Conservation (phyloP, 2,329 filamentous ascomycete species). For the Phialophora chinensis region DNA sequence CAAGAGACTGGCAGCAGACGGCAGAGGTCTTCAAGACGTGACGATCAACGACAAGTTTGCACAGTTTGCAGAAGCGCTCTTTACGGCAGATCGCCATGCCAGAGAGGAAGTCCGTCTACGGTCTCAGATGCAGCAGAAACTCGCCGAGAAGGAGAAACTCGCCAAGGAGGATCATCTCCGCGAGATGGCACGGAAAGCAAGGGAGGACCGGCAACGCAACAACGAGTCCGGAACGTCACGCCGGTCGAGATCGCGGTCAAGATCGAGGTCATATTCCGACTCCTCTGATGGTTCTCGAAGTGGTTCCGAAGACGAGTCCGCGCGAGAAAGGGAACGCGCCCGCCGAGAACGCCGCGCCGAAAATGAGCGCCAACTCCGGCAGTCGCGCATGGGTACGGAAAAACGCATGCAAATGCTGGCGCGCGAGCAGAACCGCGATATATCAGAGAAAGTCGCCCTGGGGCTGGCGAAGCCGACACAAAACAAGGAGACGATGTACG, state of each 20-base stretch:
- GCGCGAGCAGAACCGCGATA: conserved; percentile 93
- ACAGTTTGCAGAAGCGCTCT: conserved; percentile 90
- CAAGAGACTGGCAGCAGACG: conserved; percentile 93
- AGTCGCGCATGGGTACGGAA: conserved; percentile 95
- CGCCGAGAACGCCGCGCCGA: conserved; percentile 80
- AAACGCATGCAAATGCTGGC: conserved; percentile 90
- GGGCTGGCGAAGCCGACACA: conserved; percentile 94
- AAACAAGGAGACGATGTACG: conserved; percentile 93
- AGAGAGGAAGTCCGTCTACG: conserved; percentile 93
- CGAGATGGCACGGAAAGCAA: conserved; percentile 84
- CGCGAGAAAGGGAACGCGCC: conserved; percentile 76
- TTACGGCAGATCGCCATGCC: conserved; percentile 92
- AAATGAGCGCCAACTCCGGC: conserved; percentile 85
- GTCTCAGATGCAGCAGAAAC: conserved; percentile 89
- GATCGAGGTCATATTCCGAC: conserved; percentile 33
- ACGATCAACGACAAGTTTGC: conserved; percentile 99
- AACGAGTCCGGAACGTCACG: conserved; percentile 47
- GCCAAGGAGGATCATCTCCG: conserved; percentile 93
- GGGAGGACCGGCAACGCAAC: conserved; percentile 71
- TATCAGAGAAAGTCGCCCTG: conserved; percentile 94
- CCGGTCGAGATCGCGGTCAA: conserved; percentile 33
- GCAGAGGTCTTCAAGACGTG: conserved; percentile 87
- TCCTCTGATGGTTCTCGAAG: conserved; percentile 45
- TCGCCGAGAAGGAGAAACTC: conserved; percentile 95
- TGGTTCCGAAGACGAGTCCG: conserved; percentile 68